Evolutionary conservation across 2,329 filamentous ascomycete genomes (phyloP), one percentile per base, ranked within the genome.

Genomic region (Aspergillus jensenii): DNA sequence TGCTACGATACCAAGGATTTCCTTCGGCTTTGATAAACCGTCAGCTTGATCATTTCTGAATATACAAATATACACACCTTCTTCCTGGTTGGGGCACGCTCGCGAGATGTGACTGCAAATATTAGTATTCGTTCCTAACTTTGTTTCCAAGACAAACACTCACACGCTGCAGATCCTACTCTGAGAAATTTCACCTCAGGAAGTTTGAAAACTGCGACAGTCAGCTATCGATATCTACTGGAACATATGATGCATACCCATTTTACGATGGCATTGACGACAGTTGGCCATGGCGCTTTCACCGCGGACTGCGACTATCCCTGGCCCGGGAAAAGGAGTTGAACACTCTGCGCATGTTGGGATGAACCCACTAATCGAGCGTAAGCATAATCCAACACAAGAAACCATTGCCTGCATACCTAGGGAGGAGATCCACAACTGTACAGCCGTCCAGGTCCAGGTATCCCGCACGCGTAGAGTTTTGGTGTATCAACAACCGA

Each of bases 331-430:
- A 61, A 87, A 85, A 1, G 84, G 67, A 0, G 87, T 89, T 31
- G 90, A 95, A 75, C 91, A 96, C 67, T 84, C 82, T 1, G 84
- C 82, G 71, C 91, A 96, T 0, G 89, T 93, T 15, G 91, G 91
- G 31, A 90, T 77, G 76, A 96, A 93, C 41, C 86, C 87, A 73
- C 89, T 92, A 54, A 14, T 2, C 7, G 12, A 17, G 43, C 3
- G 21, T 55, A 33, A 45, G 39, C 11, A 33, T 43, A 14, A 19
- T 27, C 3, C 47, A 46, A n/a, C 11, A 17, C 48, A 17, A 3
- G 2, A 23, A 39, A 9, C 12, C 14, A 27, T 41, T 12, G 37
- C 2, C 6, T 14, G 25, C 70, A 39, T 75, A 85, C 84, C 84
- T 87, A 56, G 89, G 88, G 11, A 95, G 83, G 80, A 95, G 84